phyloP scores from a whole-genome alignment of 1,139 yeast genomes.

The Diutina ranongensis region DNA sequence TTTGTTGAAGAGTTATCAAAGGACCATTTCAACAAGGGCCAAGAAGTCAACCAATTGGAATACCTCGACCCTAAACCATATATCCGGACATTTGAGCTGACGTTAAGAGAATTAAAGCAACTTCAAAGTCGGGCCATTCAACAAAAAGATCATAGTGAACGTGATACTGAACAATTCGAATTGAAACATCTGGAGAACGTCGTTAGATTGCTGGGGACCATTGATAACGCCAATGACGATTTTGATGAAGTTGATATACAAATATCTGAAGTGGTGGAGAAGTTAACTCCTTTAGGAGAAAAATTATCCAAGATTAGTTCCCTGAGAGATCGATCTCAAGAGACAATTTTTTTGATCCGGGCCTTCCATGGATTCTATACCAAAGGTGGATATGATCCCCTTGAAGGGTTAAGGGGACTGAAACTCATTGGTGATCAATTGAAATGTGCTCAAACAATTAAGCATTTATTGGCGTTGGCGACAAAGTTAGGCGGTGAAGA shows the following conservation, averaged over 20 bases:
- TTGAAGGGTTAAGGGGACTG: slow-evolving; percentile 38
- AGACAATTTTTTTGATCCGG: slow-evolving; percentile 62
- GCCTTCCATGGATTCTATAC: slow-evolving; percentile 69
- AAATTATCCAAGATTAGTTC: slow-evolving; percentile 64
- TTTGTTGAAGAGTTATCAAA: slow-evolving; percentile 76
- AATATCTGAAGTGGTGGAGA: slow-evolving; percentile 47
- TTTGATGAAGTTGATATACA: slow-evolving; percentile 51
- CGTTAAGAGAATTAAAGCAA: slow-evolving; percentile 56
- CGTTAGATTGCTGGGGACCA: slow-evolving; percentile 39
- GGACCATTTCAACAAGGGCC: slow-evolving; percentile 47
- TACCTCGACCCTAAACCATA: slow-evolving; percentile 87
- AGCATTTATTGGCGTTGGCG: slow-evolving; percentile 53
- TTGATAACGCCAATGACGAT: slow-evolving; percentile 28
- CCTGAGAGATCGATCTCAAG: slow-evolving; percentile 63
- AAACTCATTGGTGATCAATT: slow-evolving; percentile 39
- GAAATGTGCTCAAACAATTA: slow-evolving; percentile 58
- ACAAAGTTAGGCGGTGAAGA: slow-evolving; percentile 34
- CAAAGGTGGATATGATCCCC: slow-evolving; percentile 49
- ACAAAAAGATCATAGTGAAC: slow-evolving; percentile 37
- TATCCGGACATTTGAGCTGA: slow-evolving; percentile 85
- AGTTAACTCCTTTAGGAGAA: slow-evolving; percentile 67
- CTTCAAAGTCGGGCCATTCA: slow-evolving; percentile 43
- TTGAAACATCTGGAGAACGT: slow-evolving; percentile 59
- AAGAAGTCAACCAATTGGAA: slow-evolving; percentile 42
- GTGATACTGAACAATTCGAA: slow-evolving; percentile 52